These are phyloP conservation scores for Chalciporus chontae DNA, from an alignment of 768 basidiomycete species.

Conservation along the genomic window DNA sequence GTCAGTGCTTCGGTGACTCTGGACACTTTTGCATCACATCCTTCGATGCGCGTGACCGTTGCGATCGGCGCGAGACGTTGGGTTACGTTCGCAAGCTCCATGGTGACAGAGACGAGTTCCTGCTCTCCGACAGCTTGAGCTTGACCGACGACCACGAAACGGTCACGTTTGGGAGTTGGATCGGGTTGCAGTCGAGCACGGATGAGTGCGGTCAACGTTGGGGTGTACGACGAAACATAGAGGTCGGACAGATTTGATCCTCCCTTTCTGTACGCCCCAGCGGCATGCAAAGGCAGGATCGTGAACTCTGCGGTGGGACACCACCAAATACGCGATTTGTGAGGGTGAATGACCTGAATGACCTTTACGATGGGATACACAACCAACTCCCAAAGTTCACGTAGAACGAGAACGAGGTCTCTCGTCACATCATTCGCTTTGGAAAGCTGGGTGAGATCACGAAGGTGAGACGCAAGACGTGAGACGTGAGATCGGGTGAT, in stretches of 20 bases:
- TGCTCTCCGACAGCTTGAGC: not conserved
- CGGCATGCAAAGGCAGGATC: slow-evolving; percentile 1
- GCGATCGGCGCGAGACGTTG: not conserved
- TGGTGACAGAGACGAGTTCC: no score
- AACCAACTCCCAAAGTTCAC: slow-evolving; percentile 17
- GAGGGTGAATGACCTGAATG: not conserved
- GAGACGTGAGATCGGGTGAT: not conserved
- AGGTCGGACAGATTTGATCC: not conserved
- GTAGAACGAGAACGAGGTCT: slow-evolving; percentile 2
- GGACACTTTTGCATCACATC: not conserved
- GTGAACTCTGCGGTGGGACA: slow-evolving; percentile 10
- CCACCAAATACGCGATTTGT: slow-evolving; percentile 14
- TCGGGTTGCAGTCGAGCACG: no score
- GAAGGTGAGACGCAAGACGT: not conserved
- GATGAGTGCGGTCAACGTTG: not conserved
- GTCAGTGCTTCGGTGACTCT: not conserved
- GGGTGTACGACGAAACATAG: slow-evolving; percentile 7
- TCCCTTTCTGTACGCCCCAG: slow-evolving; percentile 1
- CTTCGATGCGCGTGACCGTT: not conserved
- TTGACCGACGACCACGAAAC: not conserved
- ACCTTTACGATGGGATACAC: slow-evolving; percentile 15
- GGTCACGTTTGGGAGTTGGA: not conserved
- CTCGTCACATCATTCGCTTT: not conserved
- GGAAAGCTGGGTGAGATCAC: not conserved
- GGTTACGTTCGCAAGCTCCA: not conserved